Evolutionary conservation across 2,329 filamentous ascomycete species (phyloP).

Genomic region (Curvularia sp.): DNA sequence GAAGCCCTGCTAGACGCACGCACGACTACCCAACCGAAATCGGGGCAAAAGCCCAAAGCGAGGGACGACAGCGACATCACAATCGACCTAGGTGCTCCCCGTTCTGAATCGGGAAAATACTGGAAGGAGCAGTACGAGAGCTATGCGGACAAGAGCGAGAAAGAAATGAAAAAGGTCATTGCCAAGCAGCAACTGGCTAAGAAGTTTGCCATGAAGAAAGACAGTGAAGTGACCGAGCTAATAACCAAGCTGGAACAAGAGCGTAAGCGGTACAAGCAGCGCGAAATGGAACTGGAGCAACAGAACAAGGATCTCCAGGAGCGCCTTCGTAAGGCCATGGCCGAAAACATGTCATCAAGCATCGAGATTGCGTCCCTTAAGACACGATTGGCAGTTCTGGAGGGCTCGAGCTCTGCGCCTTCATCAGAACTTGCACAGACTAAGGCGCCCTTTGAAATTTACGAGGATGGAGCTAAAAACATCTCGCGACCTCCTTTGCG

Average conservation of each 20-base stretch:
- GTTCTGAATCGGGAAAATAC: slow-evolving; percentile 76
- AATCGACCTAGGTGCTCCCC: slow-evolving; percentile 74
- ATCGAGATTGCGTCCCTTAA: slow-evolving; percentile 48
- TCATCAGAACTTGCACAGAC: slow-evolving; percentile 26
- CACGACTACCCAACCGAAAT: slow-evolving; percentile 47
- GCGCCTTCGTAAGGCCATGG: slow-evolving; percentile 43
- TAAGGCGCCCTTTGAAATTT: slow-evolving; percentile 40
- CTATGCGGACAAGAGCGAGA: slow-evolving; percentile 75
- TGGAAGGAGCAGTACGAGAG: slow-evolving; percentile 81
- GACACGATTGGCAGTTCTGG: slow-evolving; percentile 39
- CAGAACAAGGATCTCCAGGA: slow-evolving; percentile 60
- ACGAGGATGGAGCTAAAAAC: slow-evolving; percentile 41
- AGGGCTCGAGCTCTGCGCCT: slow-evolving; percentile 30
- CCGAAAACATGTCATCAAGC: slow-evolving; percentile 41
- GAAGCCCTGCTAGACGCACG: slow-evolving; percentile 56
- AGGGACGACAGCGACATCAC: slow-evolving; percentile 68
- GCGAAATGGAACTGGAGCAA: slow-evolving; percentile 70
- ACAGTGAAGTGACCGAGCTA: slow-evolving; percentile 72
- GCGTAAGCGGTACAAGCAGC: slow-evolving; percentile 67
- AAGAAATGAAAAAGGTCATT: slow-evolving; percentile 78
- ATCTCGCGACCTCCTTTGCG: slow-evolving; percentile 16
- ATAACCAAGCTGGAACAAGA: slow-evolving; percentile 72
- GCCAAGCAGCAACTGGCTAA: slow-evolving; percentile 82
- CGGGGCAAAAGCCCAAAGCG: slow-evolving; percentile 43
- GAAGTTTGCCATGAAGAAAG: slow-evolving; percentile 79